Base-by-base conservation (phyloP, 2,329 filamentous ascomycete genomes). In the Aspergillus pseudonomiae region DNA sequence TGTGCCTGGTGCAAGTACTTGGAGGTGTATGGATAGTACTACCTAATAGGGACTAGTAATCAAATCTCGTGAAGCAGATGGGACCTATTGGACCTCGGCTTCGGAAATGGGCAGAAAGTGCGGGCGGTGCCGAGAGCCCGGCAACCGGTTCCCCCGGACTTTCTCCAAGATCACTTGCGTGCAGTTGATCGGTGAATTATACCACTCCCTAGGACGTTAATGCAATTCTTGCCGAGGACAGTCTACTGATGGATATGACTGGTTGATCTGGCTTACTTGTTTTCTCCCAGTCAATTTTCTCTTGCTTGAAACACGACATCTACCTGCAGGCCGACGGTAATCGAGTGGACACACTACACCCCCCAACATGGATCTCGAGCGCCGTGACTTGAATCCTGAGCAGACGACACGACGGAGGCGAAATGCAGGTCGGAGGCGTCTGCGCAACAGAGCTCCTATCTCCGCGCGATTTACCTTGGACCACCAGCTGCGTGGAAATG, bases 391-490 rank as follows among this genome's bases (percentile, higher is more conserved):
- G 57, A 74, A 69, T 64, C 72, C 78, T 39, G 80, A 81, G 60
- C 78, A 83, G 67, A 79, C 83, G 63, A 85, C 83, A 75, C 80
- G 84, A 68, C 82, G 84, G 67, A 77, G 82, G 63, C 81, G 82
- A 73, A 82, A 84, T 66, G 70, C 69, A 19, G 66, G 73, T 16
- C 76, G 81, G 68, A 78, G 82, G 61, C 77, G 81, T 60, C 82
- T 73, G 63, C 74, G 72, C 57, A 75, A 95, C 76, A 93, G 91
- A 77, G 85, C 91, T 9, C 86, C 94, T 50, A 84, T 96, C 63
- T 86, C 91, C 63, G 94, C 93, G 62, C 89, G 91, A 63, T 84
- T 98, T 57, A 86, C 96, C 43, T 87, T 97, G 62, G 93, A 97
- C 78, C 91, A 93, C 74, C 90, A 91, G 76, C 84, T 96, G 71